Percentiles rank a stretch among this genome's conserved stretches.
Conservation (phyloP, 192 early-diverging fungal species). For the Podila minutissima region DNA sequence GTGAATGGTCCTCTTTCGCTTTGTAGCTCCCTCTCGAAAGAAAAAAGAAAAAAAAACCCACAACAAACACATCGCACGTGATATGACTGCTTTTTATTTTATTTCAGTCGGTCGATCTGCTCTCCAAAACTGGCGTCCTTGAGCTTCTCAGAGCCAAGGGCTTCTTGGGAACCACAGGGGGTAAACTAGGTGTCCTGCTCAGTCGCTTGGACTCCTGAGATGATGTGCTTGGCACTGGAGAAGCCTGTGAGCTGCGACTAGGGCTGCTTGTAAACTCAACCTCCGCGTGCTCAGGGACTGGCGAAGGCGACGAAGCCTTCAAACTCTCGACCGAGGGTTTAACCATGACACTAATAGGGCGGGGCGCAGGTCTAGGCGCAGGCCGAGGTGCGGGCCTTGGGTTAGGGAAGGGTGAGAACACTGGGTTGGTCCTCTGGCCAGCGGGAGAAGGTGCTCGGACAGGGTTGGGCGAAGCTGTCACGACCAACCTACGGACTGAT, state of each 20-base stretch:
- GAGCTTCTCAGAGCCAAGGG: constrained; percentile 19
- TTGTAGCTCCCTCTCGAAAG: constrained; percentile 11
- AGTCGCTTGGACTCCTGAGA: constrained; percentile 5
- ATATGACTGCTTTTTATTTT: constrained; percentile 17
- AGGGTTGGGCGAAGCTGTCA: not conserved
- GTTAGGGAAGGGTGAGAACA: constrained; percentile 29
- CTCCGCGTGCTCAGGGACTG: not conserved
- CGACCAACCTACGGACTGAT: constrained; percentile 15
- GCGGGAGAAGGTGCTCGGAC: constrained; percentile 14
- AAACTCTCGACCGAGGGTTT: constrained; percentile 2
- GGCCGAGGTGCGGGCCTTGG: constrained; percentile 19
- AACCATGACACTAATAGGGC: constrained; percentile 19
- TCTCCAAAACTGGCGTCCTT: not conserved
- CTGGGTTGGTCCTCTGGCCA: constrained; percentile 6
- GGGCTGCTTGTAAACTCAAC: not conserved
- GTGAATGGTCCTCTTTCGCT: not conserved
- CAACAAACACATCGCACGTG: constrained; percentile 13
- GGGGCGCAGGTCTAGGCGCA: constrained; percentile 20
- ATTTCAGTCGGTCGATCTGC: constrained; percentile 2
- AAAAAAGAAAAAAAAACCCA: constrained; percentile 11
- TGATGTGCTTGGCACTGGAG: not conserved
- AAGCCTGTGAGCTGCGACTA: not conserved
- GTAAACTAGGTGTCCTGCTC: constrained; percentile 15
- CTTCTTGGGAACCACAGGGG: constrained; percentile 39
- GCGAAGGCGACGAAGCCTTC: not conserved